Evolutionary conservation across 2,329 filamentous ascomycete species (phyloP).

Genomic region (Botryotinia narcissicola): DNA sequence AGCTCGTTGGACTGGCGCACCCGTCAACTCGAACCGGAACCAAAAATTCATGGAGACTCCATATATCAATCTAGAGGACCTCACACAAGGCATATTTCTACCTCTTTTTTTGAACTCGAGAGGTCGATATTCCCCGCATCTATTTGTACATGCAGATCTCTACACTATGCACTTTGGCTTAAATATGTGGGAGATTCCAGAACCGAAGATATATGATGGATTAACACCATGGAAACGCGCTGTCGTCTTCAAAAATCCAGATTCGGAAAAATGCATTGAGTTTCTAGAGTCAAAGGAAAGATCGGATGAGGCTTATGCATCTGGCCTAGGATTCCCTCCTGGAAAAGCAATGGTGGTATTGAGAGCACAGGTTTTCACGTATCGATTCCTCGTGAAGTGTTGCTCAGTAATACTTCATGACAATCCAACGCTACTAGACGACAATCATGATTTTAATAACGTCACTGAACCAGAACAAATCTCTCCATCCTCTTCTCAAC

Average conservation of each 20-base stretch:
- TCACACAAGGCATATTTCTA: not conserved
- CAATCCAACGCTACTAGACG: not conserved
- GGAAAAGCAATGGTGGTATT: not conserved
- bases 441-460: not conserved
- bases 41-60: not conserved
- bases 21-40: not conserved
- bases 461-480: not conserved
- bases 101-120: not conserved
- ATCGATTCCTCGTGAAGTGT: not conserved
- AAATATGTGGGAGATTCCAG: not conserved
- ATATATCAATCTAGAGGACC: not conserved
- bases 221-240: not conserved
- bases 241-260: not conserved
- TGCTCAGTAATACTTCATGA: not conserved
- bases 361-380: not conserved
- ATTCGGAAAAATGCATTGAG: not conserved
- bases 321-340: not conserved
- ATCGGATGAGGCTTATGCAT: not conserved
- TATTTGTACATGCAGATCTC: not conserved
- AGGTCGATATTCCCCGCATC: not conserved
- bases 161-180: not conserved
- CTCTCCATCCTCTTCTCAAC: not conserved
- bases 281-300: not conserved
- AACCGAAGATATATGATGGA: not conserved
- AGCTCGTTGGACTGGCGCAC: not conserved